Percentiles rank a stretch among this genome's conserved stretches.
Conservation (phyloP, 2,329 filamentous ascomycete genomes). For the Epichloe sylvatica region DNA sequence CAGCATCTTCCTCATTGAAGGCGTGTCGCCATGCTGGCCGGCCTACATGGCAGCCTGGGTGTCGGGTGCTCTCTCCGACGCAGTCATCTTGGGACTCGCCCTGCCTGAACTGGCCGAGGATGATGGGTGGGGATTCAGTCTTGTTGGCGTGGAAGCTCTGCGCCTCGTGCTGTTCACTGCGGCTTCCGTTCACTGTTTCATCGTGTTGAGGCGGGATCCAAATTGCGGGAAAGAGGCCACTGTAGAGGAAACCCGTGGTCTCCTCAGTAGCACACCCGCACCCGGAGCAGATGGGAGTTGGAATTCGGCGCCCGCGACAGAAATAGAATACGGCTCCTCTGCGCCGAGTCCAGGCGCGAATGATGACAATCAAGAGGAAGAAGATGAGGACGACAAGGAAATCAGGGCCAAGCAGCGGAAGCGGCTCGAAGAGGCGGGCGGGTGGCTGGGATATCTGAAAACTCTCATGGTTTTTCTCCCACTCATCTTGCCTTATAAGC, state of each 20-base stretch:
- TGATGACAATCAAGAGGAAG: conserved; percentile 6
- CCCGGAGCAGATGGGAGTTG: neutral
- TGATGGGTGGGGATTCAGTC: neutral
- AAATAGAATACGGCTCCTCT: conserved; percentile 5
- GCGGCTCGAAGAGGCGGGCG: conserved; percentile 12
- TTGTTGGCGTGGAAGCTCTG: neutral
- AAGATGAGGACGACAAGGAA: conserved; percentile 11
- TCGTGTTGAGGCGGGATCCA: neutral
- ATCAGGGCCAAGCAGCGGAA: conserved; percentile 12
- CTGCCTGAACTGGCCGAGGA: neutral
- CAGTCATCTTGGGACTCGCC: neutral
- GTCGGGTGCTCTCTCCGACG: conserved; percentile 3
- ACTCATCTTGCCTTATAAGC: conserved; percentile 12
- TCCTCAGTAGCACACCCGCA: neutral
- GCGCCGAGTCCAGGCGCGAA: conserved; percentile 10
- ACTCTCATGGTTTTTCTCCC: conserved; percentile 14
- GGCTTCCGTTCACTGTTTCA: neutral
- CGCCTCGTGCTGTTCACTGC: conserved; percentile 1
- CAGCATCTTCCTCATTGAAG: conserved; percentile 6
- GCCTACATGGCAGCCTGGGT: conserved; percentile 6
- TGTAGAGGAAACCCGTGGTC: conserved; percentile 2
- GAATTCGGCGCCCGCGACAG: neutral
- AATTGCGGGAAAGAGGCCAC: neutral
- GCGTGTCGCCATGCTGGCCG: conserved; percentile 5
- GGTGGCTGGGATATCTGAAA: conserved; percentile 14